Conservation (phyloP, 108 stramenopile genomes). For the Pinguiococcus pyrenoidosus region DNA sequence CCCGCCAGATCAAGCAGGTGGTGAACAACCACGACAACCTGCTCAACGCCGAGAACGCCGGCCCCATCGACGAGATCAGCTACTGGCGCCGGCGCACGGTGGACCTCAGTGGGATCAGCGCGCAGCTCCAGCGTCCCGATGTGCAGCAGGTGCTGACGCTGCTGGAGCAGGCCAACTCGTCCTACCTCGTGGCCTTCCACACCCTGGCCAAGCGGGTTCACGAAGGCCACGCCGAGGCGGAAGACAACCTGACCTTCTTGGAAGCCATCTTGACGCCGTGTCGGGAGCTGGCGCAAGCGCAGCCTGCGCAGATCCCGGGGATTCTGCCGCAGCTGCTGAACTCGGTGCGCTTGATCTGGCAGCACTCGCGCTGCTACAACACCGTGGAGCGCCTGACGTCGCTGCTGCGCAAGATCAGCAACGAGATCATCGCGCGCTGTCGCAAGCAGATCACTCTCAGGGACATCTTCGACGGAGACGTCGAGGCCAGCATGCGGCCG, state of each 20-base stretch:
- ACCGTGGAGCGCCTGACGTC: slow-evolving; percentile 37
- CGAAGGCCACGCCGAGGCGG: slow-evolving; percentile 14
- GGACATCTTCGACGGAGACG: slow-evolving; percentile 44
- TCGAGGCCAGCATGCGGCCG: slow-evolving; percentile 25
- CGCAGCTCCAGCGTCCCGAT: slow-evolving; percentile 39
- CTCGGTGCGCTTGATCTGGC: slow-evolving; percentile 45
- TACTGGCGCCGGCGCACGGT: slow-evolving; percentile 42
- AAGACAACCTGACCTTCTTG: slow-evolving; percentile 46
- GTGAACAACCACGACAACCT: slow-evolving; percentile 31
- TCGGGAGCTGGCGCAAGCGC: slow-evolving; percentile 22
- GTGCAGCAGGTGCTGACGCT: slow-evolving; percentile 20
- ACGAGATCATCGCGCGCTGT: slow-evolving; percentile 36
- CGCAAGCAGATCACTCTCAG: slow-evolving; percentile 23
- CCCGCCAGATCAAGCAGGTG: slow-evolving; percentile 50
- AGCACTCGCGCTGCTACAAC: slow-evolving; percentile 44
- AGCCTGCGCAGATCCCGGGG: slow-evolving; percentile 36
- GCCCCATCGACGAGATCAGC: slow-evolving; percentile 50
- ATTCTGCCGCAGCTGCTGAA: slow-evolving; percentile 41
- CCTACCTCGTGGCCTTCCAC: slow-evolving; percentile 19
- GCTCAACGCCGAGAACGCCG: slow-evolving; percentile 28
- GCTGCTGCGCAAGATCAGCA: slow-evolving; percentile 46
- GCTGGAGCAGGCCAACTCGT: slow-evolving; percentile 20
- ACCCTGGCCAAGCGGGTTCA: slow-evolving; percentile 20
- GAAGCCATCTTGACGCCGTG: slow-evolving; percentile 25
- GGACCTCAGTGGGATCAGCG: slow-evolving; percentile 45